Conservation (phyloP, 148 eudicot species). For the Rhododendron simsii region DNA sequence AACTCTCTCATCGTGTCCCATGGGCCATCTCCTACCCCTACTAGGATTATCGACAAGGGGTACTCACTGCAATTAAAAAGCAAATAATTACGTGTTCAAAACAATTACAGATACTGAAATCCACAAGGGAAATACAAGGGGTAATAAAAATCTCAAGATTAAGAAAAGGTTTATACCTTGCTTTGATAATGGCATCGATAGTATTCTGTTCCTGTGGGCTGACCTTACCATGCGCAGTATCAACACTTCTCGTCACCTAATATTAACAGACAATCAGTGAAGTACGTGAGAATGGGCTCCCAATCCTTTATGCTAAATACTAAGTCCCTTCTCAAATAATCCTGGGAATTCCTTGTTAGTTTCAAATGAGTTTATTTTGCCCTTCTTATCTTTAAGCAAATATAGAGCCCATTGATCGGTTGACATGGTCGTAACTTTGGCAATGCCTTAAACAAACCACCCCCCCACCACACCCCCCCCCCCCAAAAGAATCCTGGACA, state of each 20-base stretch:
- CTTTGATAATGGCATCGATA: constrained; percentile 67
- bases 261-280: neutral
- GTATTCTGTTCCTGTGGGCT: constrained; percentile 70
- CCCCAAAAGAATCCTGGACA: neutral
- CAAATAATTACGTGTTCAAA: neutral
- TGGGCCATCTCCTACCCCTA: constrained; percentile 91
- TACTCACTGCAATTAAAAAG: constrained; percentile 46
- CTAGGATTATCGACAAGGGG: constrained; percentile 75
- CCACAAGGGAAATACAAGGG: neutral
- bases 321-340: neutral
- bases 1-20: constrained; percentile 91
- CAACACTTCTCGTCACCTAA: constrained; percentile 72
- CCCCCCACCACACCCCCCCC: too few relatives aligned
- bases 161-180: constrained; percentile 43
- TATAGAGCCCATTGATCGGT: neutral
- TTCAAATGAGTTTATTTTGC: neutral
- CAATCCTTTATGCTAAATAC: neutral
- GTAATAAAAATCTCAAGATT: neutral
- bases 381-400: neutral
- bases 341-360: neutral
- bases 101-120: neutral
- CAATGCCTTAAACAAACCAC: neutral
- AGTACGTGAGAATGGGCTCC: neutral
- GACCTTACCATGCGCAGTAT: constrained; percentile 47
- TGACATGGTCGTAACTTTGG: neutral